Conservation (phyloP, 1,284 basidiomycete genomes). For the Naganishia sp. region DNA sequence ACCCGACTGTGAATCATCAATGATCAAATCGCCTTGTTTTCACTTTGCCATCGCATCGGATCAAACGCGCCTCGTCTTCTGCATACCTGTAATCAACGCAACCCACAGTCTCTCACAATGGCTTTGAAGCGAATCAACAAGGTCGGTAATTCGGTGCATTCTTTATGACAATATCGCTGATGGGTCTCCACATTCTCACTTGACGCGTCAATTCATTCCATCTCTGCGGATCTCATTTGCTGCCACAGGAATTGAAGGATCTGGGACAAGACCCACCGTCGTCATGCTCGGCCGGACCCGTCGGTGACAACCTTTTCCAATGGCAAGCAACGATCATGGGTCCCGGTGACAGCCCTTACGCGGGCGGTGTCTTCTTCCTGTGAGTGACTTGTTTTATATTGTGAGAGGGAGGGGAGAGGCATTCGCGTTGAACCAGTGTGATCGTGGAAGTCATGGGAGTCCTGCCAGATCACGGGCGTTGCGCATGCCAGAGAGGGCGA, state of each 20-base stretch:
- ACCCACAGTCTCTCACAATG: slow-evolving; percentile 59
- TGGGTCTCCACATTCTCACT: background rate
- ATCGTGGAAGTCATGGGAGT: slow-evolving; percentile 42
- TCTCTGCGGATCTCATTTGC: slow-evolving; percentile 37
- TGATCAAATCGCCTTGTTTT: too few relatives aligned
- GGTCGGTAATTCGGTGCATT: slow-evolving; percentile 59
- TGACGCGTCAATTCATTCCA: slow-evolving; percentile 2
- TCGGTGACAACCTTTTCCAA: slow-evolving; percentile 94
- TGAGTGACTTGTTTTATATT: slow-evolving; percentile 27
- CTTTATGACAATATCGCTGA: background rate
- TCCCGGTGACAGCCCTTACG: slow-evolving; percentile 91
- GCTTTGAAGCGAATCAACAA: slow-evolving; percentile 99
- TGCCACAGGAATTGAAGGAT: slow-evolving; percentile 84
- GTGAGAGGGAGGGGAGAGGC: background rate
- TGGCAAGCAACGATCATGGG: slow-evolving; percentile 99
- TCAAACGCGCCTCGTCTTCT: too few relatives aligned
- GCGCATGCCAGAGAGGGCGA: slow-evolving; percentile 41
- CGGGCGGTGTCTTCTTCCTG: slow-evolving; percentile 95
- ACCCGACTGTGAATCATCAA: background rate
- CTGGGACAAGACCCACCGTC: slow-evolving; percentile 95
- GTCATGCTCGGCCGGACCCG: slow-evolving; percentile 94
- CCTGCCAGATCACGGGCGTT: slow-evolving; percentile 45
- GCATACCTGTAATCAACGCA: background rate
- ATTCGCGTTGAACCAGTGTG: background rate
- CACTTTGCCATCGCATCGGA: background rate